Conservation (phyloP, 768 basidiomycete genomes). For the Kondoa malvinella region DNA sequence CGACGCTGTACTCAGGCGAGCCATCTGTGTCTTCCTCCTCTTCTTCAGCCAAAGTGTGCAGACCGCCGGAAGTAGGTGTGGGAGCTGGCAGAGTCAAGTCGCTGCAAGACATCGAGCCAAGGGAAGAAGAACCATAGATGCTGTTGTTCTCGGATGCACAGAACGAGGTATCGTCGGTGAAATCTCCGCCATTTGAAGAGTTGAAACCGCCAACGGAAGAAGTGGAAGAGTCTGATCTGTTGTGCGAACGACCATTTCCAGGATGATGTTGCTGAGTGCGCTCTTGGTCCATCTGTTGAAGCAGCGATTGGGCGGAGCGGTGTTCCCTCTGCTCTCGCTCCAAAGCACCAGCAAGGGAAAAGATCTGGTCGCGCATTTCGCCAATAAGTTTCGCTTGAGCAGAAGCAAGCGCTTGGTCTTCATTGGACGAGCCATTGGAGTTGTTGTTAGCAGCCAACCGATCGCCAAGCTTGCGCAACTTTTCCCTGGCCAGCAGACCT, state of each 20-base stretch:
- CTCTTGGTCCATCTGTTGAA: conserved; percentile 1
- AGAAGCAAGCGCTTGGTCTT: conserved; percentile 23
- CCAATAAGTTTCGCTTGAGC: conserved; percentile 29
- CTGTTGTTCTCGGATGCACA: conserved; percentile 9
- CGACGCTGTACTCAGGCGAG: conserved; percentile 3
- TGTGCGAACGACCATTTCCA: conserved; percentile 7
- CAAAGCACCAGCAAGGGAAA: conserved; percentile 32
- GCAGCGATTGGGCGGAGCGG: conserved; percentile 2
- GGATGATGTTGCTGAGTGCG: conserved; percentile 3
- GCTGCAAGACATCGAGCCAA: conserved; percentile 11
- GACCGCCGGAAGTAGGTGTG: conserved; percentile 2
- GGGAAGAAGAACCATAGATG: conserved; percentile 4
- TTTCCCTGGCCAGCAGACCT: conserved; percentile 63
- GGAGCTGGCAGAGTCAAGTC: not conserved
- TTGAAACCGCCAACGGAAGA: conserved; percentile 7
- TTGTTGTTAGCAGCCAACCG: conserved; percentile 6
- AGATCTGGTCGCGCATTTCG: conserved; percentile 34
- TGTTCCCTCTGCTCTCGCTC: conserved; percentile 30
- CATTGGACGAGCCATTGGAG: conserved; percentile 1
- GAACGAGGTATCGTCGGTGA: conserved; percentile 19
- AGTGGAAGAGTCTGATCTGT: conserved; percentile 1
- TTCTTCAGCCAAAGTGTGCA: conserved; percentile 19
- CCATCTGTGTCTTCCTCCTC: conserved; percentile 16
- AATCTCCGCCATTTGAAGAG: conserved; percentile 11
- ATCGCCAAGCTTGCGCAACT: conserved; percentile 18